A percentile compares a stretch with the other conserved stretches of the same genome.
Conservation (phyloP, 2,329 filamentous ascomycete species). For the Ophiostoma pallidulum region DNA sequence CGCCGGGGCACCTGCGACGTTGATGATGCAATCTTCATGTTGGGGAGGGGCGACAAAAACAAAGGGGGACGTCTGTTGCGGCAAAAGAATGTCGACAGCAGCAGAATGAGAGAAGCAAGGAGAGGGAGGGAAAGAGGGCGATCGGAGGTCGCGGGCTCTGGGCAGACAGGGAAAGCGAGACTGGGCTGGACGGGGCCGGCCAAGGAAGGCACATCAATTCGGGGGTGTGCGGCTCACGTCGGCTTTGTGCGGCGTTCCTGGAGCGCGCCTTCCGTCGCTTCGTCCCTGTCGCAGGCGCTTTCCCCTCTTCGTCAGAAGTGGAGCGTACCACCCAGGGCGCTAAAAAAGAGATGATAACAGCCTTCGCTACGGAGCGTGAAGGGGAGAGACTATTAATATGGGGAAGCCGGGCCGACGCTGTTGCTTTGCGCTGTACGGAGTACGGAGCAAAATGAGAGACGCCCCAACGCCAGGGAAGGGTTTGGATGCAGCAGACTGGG, state of each 20-base stretch:
- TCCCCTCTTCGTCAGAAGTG: conserved; percentile 8
- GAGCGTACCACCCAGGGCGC: conserved; percentile 2
- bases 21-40: not conserved
- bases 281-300: not conserved
- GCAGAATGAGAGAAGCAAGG: not conserved
- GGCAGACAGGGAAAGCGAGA: not conserved
- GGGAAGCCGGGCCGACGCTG: too few relatives aligned
- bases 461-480: too few relatives aligned
- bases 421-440: too few relatives aligned
- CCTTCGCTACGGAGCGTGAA: too few relatives aligned
- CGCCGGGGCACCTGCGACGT: not conserved
- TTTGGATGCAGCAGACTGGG: too few relatives aligned
- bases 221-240: conserved; percentile 9
- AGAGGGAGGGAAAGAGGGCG: not conserved
- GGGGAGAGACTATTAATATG: not conserved
- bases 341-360: too few relatives aligned
- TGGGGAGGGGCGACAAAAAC: not conserved
- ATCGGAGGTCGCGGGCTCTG: not conserved
- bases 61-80: too few relatives aligned
- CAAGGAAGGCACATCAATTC: not conserved
- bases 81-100: too few relatives aligned
- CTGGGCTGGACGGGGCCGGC: not conserved
- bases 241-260: conserved; percentile 9
- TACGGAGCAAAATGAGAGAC: too few relatives aligned
- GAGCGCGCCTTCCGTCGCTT: not conserved